Evolutionary conservation across 1,284 basidiomycete species (phyloP).

Genomic region (Cryptococcus depauperatus): DNA sequence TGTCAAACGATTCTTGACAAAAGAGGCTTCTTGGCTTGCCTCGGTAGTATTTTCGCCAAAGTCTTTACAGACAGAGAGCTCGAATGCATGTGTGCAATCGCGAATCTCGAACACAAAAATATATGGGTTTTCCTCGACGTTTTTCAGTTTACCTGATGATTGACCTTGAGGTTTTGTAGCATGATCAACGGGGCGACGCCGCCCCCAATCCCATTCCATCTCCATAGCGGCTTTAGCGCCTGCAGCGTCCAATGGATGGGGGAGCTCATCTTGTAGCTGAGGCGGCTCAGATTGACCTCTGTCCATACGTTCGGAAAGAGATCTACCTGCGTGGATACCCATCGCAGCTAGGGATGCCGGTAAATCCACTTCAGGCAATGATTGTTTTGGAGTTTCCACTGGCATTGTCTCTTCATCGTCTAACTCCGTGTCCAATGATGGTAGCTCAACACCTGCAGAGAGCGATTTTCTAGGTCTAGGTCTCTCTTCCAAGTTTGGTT

Average conservation of each 20-base stretch:
- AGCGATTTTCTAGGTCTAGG: constrained; percentile 3
- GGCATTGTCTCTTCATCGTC: background rate
- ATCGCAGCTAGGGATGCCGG: background rate
- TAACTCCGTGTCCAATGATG: too few relatives aligned
- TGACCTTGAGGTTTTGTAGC: background rate
- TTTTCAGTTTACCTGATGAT: constrained; percentile 34
- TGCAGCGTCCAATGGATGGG: background rate
- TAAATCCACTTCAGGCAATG: background rate
- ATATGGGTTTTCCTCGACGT: constrained; percentile 46
- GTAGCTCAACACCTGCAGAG: background rate
- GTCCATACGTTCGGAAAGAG: constrained; percentile 4
- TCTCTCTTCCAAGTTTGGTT: constrained; percentile 7
- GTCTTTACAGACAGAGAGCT: constrained; percentile 45
- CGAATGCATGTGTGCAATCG: constrained; percentile 46
- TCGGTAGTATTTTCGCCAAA: constrained; percentile 15
- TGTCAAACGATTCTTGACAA: constrained; percentile 46
- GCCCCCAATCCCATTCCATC: constrained; percentile 43
- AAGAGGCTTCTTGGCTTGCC: constrained; percentile 30
- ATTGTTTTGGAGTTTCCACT: background rate
- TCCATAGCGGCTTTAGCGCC: constrained; percentile 11
- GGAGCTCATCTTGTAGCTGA: constrained; percentile 5
- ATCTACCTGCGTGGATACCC: background rate
- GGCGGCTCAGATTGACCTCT: constrained; percentile 28
- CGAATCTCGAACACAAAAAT: constrained; percentile 47
- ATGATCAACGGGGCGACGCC: constrained; percentile 19